Conservation (phyloP, 441 rosid genomes). For the Manihot esculenta region DNA sequence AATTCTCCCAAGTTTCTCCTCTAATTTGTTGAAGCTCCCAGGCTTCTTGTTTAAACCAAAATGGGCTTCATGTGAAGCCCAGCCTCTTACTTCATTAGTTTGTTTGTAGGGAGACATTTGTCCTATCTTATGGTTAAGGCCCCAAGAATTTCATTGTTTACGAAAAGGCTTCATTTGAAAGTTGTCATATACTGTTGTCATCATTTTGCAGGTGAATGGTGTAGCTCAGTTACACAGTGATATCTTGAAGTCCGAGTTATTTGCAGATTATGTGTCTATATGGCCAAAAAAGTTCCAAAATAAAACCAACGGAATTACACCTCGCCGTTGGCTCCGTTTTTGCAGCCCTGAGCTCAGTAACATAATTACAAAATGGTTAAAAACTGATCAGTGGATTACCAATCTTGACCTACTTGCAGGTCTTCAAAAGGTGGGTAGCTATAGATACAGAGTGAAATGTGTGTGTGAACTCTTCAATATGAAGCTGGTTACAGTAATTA, state of each 20-base stretch:
- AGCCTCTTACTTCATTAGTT: not conserved
- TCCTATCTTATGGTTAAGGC: not conserved
- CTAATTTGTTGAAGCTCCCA: not conserved
- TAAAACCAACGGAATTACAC: slow-evolving; percentile 96
- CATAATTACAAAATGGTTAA: slow-evolving; percentile 89
- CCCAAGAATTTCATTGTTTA: not conserved
- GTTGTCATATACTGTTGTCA: slow-evolving; percentile 14
- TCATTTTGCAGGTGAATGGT: slow-evolving; percentile 77
- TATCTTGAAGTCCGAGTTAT: slow-evolving; percentile 83
- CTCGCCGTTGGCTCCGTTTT: slow-evolving; percentile 95
- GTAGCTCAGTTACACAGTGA: slow-evolving; percentile 99
- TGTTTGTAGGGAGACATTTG: not conserved
- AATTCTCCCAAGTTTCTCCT: not conserved
- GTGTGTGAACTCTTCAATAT: not conserved
- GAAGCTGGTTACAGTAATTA: not conserved
- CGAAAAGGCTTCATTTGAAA: not conserved
- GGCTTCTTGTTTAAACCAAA: not conserved
- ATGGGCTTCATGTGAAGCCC: not conserved
- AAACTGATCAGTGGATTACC: slow-evolving; percentile 87
- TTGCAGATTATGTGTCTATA: slow-evolving; percentile 88
- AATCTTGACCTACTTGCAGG: slow-evolving; percentile 85
- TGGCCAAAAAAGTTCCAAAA: slow-evolving; percentile 98
- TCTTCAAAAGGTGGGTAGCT: slow-evolving; percentile 68
- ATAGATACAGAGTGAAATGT: not conserved
- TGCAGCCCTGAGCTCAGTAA: slow-evolving; percentile 96